These are phyloP conservation scores for Ogataea haglerorum DNA, from an alignment of 805 yeast species.

Conservation along the genomic window DNA sequence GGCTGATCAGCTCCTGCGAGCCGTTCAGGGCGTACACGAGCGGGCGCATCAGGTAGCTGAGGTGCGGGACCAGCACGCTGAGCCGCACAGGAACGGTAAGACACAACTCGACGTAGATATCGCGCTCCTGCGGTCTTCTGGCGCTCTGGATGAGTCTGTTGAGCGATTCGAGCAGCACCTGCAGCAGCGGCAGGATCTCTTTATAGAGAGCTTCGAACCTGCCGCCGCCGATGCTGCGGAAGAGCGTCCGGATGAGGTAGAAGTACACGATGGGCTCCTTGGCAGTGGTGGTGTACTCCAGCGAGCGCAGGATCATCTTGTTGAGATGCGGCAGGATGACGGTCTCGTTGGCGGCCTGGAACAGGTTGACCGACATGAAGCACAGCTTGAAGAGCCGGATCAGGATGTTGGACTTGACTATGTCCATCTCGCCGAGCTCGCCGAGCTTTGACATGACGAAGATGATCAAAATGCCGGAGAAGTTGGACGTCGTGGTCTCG, in stretches of 20 bases:
- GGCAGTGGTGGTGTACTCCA: slow-evolving; percentile 76
- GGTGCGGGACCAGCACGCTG: slow-evolving; percentile 89
- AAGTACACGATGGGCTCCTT: slow-evolving; percentile 90
- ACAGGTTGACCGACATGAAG: slow-evolving; percentile 92
- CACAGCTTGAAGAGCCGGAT: slow-evolving; percentile 86
- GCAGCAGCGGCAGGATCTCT: slow-evolving; percentile 87
- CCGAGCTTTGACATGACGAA: slow-evolving; percentile 71
- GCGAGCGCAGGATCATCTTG: slow-evolving; percentile 73
- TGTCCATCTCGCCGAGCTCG: slow-evolving; percentile 77
- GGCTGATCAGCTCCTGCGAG: slow-evolving; percentile 85
- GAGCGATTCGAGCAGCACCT: slow-evolving; percentile 78
- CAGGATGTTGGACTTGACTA: slow-evolving; percentile 72
- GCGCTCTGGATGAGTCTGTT: slow-evolving; percentile 82
- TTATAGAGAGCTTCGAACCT: slow-evolving; percentile 90
- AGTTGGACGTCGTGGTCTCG: slow-evolving; percentile 91
- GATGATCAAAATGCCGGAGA: slow-evolving; percentile 76
- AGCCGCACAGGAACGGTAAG: slow-evolving; percentile 93
- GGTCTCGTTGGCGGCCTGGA: slow-evolving; percentile 81
- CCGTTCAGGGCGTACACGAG: slow-evolving; percentile 88
- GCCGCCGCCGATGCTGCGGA: slow-evolving; percentile 96
- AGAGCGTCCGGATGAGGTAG: slow-evolving; percentile 80
- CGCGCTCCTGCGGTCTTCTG: slow-evolving; percentile 84
- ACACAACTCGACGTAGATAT: slow-evolving; percentile 91
- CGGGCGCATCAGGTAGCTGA: slow-evolving; percentile 86
- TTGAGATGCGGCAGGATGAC: slow-evolving; percentile 87